Percentiles rank a stretch among this genome's conserved stretches.
These are phyloP conservation scores for Solanum chiquidenum DNA, from an alignment of 257 asterid genomes.

Conservation along the genomic window DNA sequence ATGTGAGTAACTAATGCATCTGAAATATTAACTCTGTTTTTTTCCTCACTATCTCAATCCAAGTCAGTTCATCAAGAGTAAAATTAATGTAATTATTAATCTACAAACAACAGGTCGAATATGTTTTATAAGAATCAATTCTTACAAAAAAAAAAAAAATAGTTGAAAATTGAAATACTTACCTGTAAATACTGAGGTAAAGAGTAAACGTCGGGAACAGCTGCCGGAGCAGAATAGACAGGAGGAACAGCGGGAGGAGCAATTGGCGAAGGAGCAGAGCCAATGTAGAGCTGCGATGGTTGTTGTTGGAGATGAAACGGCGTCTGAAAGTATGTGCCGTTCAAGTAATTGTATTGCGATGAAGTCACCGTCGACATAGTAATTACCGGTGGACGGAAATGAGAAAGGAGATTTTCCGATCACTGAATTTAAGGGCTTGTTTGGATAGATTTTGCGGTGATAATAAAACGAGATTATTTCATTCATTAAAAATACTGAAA, in stretches of 20 bases:
- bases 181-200: constrained; percentile 24
- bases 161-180: background rate
- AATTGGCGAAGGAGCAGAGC: constrained; percentile 41
- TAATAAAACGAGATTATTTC: no score
- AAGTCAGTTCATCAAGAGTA: background rate
- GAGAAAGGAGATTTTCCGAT: background rate
- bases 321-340: constrained; percentile 70
- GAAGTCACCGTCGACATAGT: constrained; percentile 12
- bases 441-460: background rate
- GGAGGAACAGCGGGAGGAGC: constrained; percentile 12
- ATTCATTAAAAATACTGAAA: background rate
- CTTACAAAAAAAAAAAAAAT: background rate
- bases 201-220: constrained; percentile 17
- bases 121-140: background rate
- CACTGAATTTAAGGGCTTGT: background rate
- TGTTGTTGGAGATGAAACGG: constrained; percentile 91
- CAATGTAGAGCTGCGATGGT: constrained; percentile 49
- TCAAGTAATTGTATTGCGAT: constrained; percentile 59
- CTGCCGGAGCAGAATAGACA: constrained; percentile 17
- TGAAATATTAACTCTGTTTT: background rate
- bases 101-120: background rate
- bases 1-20: background rate
- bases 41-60: background rate
- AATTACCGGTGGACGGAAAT: background rate
- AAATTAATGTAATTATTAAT: background rate